These are phyloP conservation scores for Lachnellula subtilissima DNA, from an alignment of 2,329 filamentous ascomycete species.

Conservation along the genomic window DNA sequence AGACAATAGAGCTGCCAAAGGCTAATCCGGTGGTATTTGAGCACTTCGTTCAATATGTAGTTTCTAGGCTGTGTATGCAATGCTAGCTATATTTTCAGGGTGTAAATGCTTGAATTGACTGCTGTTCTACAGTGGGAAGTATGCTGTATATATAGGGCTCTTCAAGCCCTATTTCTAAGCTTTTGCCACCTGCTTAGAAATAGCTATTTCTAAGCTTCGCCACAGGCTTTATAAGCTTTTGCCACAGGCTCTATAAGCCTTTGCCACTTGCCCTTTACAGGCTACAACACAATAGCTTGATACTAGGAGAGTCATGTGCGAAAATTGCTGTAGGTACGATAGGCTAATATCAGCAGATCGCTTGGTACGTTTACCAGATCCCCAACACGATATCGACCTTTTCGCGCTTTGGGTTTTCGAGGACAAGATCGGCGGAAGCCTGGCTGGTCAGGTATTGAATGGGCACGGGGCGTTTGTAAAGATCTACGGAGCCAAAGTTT, in stretches of 20 bases:
- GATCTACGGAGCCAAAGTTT: neutral
- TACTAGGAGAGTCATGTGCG: neutral
- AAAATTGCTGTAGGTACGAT: neutral
- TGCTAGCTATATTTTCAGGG: no score
- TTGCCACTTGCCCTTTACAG: no score
- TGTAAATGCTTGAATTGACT: no score
- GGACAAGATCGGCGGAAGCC: neutral
- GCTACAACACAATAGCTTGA: neutral
- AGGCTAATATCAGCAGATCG: neutral
- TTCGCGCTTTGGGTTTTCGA: neutral
- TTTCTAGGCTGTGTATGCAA: no score
- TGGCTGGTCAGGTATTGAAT: neutral
- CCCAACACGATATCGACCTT: neutral
- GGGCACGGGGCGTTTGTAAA: neutral
- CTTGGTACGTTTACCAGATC: neutral
- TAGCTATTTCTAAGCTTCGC: no score
- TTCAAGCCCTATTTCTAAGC: no score
- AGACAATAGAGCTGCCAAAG: neutral
- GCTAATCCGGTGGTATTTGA: neutral
- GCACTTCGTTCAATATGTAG: neutral
- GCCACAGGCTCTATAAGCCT: no score
- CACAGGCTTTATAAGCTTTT: no score
- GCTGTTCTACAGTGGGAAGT: no score
- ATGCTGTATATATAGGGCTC: no score
- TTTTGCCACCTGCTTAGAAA: no score